These are phyloP conservation scores for Cladosporium velox DNA, from an alignment of 2,329 filamentous ascomycete genomes.

Conservation along the genomic window DNA sequence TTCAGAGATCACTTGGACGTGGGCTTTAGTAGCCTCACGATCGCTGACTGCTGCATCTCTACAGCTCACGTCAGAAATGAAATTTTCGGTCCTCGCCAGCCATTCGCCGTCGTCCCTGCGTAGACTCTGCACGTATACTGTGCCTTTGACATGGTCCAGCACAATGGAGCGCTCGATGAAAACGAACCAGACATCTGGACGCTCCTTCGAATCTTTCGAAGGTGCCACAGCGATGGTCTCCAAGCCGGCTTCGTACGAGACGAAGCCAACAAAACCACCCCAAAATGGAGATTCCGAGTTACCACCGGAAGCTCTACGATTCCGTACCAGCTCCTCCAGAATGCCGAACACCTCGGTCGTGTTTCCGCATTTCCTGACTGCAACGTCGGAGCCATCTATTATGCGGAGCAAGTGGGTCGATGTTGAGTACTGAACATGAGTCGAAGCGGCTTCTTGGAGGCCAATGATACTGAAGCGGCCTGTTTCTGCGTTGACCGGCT, in stretches of 20 bases:
- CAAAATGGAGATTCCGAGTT: slow-evolving; percentile 62
- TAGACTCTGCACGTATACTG: slow-evolving; percentile 69
- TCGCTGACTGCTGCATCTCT: not conserved
- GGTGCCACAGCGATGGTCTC: slow-evolving; percentile 56
- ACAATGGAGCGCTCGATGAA: slow-evolving; percentile 79
- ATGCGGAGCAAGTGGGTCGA: slow-evolving; percentile 23
- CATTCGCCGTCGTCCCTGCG: slow-evolving; percentile 44
- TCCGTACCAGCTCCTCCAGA: slow-evolving; percentile 43
- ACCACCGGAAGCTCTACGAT: slow-evolving; percentile 39
- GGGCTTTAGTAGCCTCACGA: not conserved
- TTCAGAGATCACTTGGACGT: slow-evolving; percentile 23
- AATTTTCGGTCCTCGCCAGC: slow-evolving; percentile 16
- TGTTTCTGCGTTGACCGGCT: slow-evolving; percentile 48
- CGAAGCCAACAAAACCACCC: slow-evolving; percentile 81
- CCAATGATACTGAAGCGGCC: slow-evolving; percentile 76
- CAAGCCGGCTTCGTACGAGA: slow-evolving; percentile 82
- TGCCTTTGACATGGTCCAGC: slow-evolving; percentile 67
- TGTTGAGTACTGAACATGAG: slow-evolving; percentile 31
- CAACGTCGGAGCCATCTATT: slow-evolving; percentile 9
- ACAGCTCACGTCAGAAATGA: not conserved
- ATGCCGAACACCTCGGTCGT: slow-evolving; percentile 42
- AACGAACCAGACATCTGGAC: slow-evolving; percentile 72
- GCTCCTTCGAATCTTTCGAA: slow-evolving; percentile 40
- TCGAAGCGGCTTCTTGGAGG: slow-evolving; percentile 51
- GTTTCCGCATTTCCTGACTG: not conserved